Evolutionary conservation across 2,329 filamentous ascomycete genomes (phyloP), one percentile per base, ranked within the genome.

Genomic region (Trichoderma harzianum): DNA sequence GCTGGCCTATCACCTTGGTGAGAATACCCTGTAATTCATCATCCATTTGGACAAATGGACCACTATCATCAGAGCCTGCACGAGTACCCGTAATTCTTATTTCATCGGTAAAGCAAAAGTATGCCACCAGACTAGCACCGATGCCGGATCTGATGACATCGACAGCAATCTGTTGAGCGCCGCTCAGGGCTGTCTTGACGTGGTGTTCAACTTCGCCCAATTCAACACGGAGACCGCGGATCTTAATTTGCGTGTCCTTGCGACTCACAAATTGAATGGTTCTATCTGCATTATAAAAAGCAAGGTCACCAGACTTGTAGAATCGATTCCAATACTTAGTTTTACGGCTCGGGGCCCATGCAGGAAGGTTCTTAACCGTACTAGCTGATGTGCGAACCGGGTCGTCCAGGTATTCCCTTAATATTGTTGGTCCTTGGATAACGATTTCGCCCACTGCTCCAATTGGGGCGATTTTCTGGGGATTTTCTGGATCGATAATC

Each of bases 121-220:
- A 72, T 12, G 69, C 61, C 18, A 62, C 62, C 30, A 71, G 26
- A n/a, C 57, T 71, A 16, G 53, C 10, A 58, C 47, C 55, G 16
- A 43, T 58, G 26, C 57, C 30, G 12, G 51, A 57, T 26, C 28
- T 30, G 16, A 71, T 43, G 16, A 71, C 69, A 51, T 72, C 70
- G 14, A 72, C 70, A 51, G 58, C 66, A 47, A 72, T 55, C 26
- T 73, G 69, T 18, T 36, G 21, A 21, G 60, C 34, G 34, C 51
- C 57, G 6, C 51, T 26, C 1, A 63, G 26, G 12, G 72, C 60
- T 16, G 4, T 43, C 64, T 62, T 57, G 3, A 69, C n/a, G 24
- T 74, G 67, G 14, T 73, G 69, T 16, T 74, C 73, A 53, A 74
- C 68, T 58, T 74, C 73, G 2, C 73, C 71, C 10, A 70, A n/a